phyloP scores from a whole-genome alignment of 2,329 filamentous ascomycete genomes.

The Pestalotiopsis sp. region DNA sequence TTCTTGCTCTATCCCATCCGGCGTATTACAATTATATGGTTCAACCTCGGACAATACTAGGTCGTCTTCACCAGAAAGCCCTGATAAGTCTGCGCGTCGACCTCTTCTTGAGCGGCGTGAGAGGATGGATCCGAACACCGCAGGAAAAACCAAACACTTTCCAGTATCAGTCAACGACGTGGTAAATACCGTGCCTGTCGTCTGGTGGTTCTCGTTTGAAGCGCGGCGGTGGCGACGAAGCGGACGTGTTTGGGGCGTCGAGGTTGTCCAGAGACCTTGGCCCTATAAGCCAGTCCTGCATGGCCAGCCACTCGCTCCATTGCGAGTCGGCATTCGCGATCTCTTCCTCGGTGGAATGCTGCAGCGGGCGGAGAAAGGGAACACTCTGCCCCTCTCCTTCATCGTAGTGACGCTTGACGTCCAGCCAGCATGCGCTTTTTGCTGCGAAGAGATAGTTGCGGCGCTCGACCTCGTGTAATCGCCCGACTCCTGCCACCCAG shows the following conservation, averaged over 20 bases:
- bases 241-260: background rate
- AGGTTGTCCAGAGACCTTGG: constrained; percentile 7
- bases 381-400: constrained; percentile 81
- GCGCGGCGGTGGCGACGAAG: background rate
- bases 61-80: background rate
- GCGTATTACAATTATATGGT: background rate
- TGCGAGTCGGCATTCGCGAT: constrained; percentile 79
- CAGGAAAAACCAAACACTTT: background rate
- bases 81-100: background rate
- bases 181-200: background rate
- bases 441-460: constrained; percentile 94
- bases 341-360: constrained; percentile 75
- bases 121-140: background rate
- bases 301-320: constrained; percentile 94
- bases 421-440: constrained; percentile 88
- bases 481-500: constrained; percentile 79
- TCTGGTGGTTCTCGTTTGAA: constrained; percentile 1
- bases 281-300: constrained; percentile 78
- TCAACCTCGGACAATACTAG: background rate
- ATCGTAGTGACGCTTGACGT: constrained; percentile 89
- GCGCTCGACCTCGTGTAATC: constrained; percentile 84
- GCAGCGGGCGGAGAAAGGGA: constrained; percentile 85
- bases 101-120: background rate
- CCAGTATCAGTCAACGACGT: background rate
- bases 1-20: background rate